Evolutionary conservation across 768 basidiomycete species (phyloP).

Genomic region (Ephemerocybe angulata): DNA sequence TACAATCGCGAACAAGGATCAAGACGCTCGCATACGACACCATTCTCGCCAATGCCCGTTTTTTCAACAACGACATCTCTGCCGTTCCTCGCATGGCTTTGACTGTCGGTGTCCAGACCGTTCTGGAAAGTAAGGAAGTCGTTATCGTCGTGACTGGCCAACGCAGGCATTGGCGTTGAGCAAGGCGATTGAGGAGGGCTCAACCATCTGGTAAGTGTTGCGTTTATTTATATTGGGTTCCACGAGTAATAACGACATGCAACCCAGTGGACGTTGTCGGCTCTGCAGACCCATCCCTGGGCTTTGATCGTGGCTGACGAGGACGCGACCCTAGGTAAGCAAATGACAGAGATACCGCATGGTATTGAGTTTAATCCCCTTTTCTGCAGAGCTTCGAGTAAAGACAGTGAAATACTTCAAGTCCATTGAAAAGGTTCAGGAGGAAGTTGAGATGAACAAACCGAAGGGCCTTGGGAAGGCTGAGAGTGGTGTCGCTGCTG

Average conservation of each 20-base stretch:
- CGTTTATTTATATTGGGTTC: no score
- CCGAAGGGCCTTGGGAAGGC: conserved; percentile 43
- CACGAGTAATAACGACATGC: neutral
- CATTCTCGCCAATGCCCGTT: conserved; percentile 88
- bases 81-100: conserved; percentile 84
- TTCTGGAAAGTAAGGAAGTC: conserved; percentile 80
- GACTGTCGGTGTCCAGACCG: conserved; percentile 86
- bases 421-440: conserved; percentile 83
- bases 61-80: conserved; percentile 79
- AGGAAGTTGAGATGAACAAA: conserved; percentile 67
- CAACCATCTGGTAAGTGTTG: conserved; percentile 72
- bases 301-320: conserved; percentile 87
- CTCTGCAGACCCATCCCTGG: conserved; percentile 84
- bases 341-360: no score
- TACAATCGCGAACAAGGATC: conserved; percentile 82
- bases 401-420: conserved; percentile 93
- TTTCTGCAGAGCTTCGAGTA: conserved; percentile 78
- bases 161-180: conserved; percentile 77
- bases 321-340: conserved; percentile 74
- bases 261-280: conserved; percentile 73
- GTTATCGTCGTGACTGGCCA: conserved; percentile 84
- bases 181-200: conserved; percentile 92
- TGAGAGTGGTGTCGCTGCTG: no score
- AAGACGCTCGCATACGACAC: conserved; percentile 93
- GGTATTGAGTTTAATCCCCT: no score